phyloP scores from a whole-genome alignment of 805 yeast genomes.

The Lachancea fermentati region DNA sequence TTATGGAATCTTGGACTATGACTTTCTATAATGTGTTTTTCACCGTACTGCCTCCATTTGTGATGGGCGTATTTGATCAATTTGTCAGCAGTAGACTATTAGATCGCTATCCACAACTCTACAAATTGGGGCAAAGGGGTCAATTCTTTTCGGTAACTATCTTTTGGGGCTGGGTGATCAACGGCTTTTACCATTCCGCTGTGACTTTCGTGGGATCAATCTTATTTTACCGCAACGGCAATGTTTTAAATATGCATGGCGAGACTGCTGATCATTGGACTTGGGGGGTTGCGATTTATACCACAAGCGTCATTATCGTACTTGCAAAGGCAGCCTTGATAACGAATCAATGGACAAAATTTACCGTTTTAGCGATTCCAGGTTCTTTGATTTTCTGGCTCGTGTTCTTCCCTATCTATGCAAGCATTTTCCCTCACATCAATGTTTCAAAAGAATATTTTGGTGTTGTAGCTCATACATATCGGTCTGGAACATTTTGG shows the following conservation, averaged over 20 bases:
- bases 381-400: conserved; percentile 88
- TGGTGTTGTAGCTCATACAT: conserved; percentile 73
- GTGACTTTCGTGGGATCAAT: conserved; percentile 70
- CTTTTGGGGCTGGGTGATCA: conserved; percentile 96
- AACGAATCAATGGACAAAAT: conserved; percentile 92
- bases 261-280: conserved; percentile 81
- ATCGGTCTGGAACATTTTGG: conserved; percentile 81
- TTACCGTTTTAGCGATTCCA: conserved; percentile 86
- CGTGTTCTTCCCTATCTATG: conserved; percentile 79
- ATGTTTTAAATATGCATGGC: conserved; percentile 57
- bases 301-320: conserved; percentile 82
- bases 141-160: conserved; percentile 84
- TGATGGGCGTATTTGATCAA: conserved; percentile 94
- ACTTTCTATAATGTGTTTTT: conserved; percentile 93
- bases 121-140: conserved; percentile 84
- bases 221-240: conserved; percentile 63
- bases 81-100: conserved; percentile 85
- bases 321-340: conserved; percentile 93
- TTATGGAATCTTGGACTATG: conserved; percentile 96
- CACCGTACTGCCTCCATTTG: conserved; percentile 93
- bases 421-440: conserved; percentile 75
- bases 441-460: conserved; percentile 77
- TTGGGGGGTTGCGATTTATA: conserved; percentile 88
- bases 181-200: conserved; percentile 93
- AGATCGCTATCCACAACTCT: conserved; percentile 88